These are phyloP conservation scores for Sphagnum fallax DNA, from an alignment of 228 moss, liverwort and hornwort species.

Conservation along the genomic window DNA sequence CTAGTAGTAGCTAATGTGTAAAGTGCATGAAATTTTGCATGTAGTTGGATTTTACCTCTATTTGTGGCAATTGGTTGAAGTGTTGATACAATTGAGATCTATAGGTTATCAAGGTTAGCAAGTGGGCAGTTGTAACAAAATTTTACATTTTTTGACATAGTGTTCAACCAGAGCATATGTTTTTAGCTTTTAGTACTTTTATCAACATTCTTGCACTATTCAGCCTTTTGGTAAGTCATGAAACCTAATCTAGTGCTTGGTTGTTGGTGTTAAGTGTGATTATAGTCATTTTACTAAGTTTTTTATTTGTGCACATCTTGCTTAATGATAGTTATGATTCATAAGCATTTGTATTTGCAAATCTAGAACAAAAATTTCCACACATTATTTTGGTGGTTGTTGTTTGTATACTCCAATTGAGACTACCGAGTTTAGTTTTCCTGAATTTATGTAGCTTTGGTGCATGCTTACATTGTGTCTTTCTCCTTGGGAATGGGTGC, in stretches of 20 bases:
- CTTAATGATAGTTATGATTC: too few relatives aligned
- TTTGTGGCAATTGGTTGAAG: neutral
- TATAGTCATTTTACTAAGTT: neutral
- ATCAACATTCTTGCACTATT: conserved; percentile 19
- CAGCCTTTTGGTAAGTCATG: conserved; percentile 30
- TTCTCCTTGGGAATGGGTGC: conserved; percentile 46
- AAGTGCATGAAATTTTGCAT: neutral
- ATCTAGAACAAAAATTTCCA: neutral
- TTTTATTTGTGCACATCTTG: neutral
- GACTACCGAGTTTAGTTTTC: too few relatives aligned
- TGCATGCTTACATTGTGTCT: conserved; percentile 24
- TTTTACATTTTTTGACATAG: too few relatives aligned
- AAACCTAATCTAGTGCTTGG: neutral
- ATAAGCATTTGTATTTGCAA: too few relatives aligned
- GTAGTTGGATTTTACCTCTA: neutral
- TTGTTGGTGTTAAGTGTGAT: neutral
- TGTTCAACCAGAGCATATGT: neutral
- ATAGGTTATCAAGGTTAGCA: neutral
- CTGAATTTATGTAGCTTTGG: neutral
- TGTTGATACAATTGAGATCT: neutral
- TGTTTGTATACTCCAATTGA: neutral
- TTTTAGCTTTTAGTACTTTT: conserved; percentile 24
- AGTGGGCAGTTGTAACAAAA: too few relatives aligned
- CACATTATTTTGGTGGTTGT: neutral
- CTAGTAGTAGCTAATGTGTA: neutral